A percentile compares a stretch with the other conserved stretches of the same genome.
Evolutionary conservation across 495 filamentous ascomycete species (phyloP).

Genomic region (Pseudoneurospora amorphoporcata): DNA sequence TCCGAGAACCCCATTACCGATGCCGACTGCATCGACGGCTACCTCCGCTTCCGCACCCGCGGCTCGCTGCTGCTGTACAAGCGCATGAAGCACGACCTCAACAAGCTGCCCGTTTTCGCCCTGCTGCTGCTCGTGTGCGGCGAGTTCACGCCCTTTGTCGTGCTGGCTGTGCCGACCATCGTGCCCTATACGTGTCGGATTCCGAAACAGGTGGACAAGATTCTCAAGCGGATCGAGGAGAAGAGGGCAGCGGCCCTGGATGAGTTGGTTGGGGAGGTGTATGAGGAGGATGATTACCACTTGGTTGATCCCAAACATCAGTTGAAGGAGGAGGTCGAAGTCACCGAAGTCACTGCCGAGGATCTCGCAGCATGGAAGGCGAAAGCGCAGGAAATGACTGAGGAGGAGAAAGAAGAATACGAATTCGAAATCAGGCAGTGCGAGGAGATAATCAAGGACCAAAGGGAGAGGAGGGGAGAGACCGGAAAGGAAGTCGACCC

Average conservation of each 20-base stretch:
- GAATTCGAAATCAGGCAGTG: not conserved
- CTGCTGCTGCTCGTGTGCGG: conserved; percentile 66
- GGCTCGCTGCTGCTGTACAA: conserved; percentile 20
- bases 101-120: conserved; percentile 64
- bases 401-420: not conserved
- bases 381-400: not conserved
- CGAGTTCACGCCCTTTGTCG: conserved; percentile 72
- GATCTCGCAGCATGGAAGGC: not conserved
- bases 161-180: conserved; percentile 52
- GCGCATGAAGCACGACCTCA: conserved; percentile 49
- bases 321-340: not conserved
- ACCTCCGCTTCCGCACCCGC: conserved; percentile 9
- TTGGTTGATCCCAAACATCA: not conserved
- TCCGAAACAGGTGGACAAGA: conserved; percentile 56
- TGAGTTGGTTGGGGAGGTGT: conserved; percentile 13
- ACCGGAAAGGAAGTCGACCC: not conserved
- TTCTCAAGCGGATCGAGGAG: conserved; percentile 37
- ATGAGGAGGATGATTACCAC: not conserved
- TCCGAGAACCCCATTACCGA: conserved; percentile 11
- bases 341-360: not conserved
- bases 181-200: conserved; percentile 76
- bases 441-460: not conserved
- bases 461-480: not conserved
- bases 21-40: not conserved
- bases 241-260: conserved; percentile 29